phyloP scores from a whole-genome alignment of 257 asterid genomes.

The Cinchona pubescens region DNA sequence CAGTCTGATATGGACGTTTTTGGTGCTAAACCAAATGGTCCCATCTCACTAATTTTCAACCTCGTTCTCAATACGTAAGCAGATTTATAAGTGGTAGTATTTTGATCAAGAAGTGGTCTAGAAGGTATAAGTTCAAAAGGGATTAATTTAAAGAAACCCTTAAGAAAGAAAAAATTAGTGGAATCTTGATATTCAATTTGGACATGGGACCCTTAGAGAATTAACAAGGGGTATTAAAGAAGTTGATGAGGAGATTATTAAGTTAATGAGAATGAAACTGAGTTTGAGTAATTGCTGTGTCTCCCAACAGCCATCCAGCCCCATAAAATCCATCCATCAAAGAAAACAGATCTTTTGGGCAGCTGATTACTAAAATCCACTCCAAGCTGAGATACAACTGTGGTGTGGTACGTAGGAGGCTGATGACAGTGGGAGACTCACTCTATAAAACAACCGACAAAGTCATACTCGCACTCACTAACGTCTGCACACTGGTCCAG shows the following conservation, averaged over 20 bases:
- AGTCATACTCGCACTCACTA: constrained; percentile 45
- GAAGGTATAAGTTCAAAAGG: neutral
- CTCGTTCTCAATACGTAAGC: constrained; percentile 33
- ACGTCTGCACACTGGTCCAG: constrained; percentile 50
- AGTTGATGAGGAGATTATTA: neutral
- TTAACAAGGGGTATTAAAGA: neutral
- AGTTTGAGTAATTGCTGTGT: no score
- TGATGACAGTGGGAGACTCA: constrained; percentile 28
- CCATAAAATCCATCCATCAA: constrained; percentile 16
- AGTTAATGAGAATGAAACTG: neutral
- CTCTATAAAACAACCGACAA: constrained; percentile 64
- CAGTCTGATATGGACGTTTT: constrained; percentile 25
- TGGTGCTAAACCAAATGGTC: constrained; percentile 37
- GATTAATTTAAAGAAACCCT: constrained; percentile 13
- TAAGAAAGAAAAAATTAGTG: constrained; percentile 4
- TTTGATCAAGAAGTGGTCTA: constrained; percentile 10
- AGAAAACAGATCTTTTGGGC: constrained; percentile 13
- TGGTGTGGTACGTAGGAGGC: constrained; percentile 24
- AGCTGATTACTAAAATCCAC: neutral
- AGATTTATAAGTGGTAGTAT: constrained; percentile 16
- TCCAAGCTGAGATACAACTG: constrained; percentile 9
- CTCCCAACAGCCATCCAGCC: constrained; percentile 40
- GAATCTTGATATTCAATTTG: constrained; percentile 7
- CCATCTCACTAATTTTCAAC: constrained; percentile 18
- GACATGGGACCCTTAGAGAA: neutral